phyloP scores from a whole-genome alignment of 1,284 basidiomycete species.

The Cystobasidium sp. region DNA sequence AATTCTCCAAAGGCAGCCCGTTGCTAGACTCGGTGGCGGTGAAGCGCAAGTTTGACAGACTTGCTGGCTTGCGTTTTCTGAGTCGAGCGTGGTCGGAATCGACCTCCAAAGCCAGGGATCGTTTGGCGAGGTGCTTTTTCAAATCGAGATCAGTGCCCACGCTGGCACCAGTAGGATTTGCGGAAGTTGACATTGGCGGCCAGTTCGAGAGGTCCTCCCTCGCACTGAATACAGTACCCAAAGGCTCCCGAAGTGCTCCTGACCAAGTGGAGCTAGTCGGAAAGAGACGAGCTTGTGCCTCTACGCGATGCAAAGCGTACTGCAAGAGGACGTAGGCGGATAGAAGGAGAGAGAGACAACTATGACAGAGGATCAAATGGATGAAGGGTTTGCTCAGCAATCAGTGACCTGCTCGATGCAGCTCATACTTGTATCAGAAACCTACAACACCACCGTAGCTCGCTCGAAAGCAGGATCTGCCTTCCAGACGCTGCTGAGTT shows the following conservation, averaged over 20 bases:
- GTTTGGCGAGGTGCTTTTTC: too few relatives aligned
- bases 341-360: slow-evolving; percentile 19
- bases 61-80: not conserved
- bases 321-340: slow-evolving; percentile 24
- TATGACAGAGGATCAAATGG: too few relatives aligned
- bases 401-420: too few relatives aligned
- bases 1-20: not conserved
- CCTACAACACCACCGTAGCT: too few relatives aligned
- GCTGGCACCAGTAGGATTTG: too few relatives aligned
- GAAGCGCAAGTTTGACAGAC: slow-evolving; percentile 15
- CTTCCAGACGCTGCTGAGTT: too few relatives aligned
- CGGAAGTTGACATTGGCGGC: not conserved
- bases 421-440: too few relatives aligned
- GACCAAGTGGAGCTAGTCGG: not conserved
- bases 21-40: not conserved
- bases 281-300: not conserved
- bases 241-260: slow-evolving; percentile 3
- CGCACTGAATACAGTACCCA: not conserved
- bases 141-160: too few relatives aligned
- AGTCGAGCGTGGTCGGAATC: too few relatives aligned
- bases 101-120: too few relatives aligned
- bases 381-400: too few relatives aligned
- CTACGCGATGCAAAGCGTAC: slow-evolving; percentile 19
- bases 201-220: not conserved
- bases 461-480: too few relatives aligned